A percentile compares a stretch with the other conserved stretches of the same genome.
phyloP scores from a whole-genome alignment of 805 yeast species.

The Ogataea saltuana region DNA sequence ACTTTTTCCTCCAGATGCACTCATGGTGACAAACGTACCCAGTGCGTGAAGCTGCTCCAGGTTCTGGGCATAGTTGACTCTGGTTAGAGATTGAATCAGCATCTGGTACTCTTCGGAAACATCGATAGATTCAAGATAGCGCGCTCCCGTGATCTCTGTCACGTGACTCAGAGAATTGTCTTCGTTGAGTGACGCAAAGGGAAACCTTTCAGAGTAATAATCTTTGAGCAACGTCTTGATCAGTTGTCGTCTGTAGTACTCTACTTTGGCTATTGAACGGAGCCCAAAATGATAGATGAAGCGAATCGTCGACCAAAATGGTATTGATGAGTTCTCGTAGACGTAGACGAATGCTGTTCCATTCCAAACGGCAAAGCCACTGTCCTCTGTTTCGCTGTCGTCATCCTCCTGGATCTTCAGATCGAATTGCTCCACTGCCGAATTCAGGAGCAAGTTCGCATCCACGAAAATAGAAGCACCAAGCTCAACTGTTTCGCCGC shows the following conservation, averaged over 20 bases:
- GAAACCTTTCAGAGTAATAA: conserved; percentile 38
- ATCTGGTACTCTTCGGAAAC: conserved; percentile 30
- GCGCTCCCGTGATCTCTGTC: conserved; percentile 28
- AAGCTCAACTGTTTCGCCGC: conserved; percentile 36
- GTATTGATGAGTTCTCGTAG: conserved; percentile 4
- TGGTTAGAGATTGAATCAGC: conserved; percentile 41
- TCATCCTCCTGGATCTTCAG: conserved; percentile 24
- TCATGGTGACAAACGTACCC: conserved; percentile 42
- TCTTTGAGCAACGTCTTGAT: conserved; percentile 33
- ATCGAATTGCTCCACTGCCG: conserved; percentile 40
- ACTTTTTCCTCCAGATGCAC: conserved; percentile 37
- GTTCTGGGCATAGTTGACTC: conserved; percentile 47
- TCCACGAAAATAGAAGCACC: conserved; percentile 49
- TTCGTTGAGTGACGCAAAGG: conserved; percentile 35
- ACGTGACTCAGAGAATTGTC: conserved; percentile 24
- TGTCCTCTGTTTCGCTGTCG: conserved; percentile 18
- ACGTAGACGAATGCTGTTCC: conserved; percentile 33
- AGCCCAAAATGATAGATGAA: conserved; percentile 36
- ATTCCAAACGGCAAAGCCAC: conserved; percentile 39
- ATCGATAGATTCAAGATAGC: conserved; percentile 26
- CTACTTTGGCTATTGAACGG: conserved; percentile 26
- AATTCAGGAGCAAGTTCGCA: conserved; percentile 39
- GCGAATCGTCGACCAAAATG: conserved; percentile 14
- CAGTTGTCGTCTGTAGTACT: conserved; percentile 18
- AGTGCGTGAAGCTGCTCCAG: conserved; percentile 44